These are phyloP conservation scores for Vachellia collinsii DNA, from an alignment of 306 rosid genomes.

Conservation along the genomic window DNA sequence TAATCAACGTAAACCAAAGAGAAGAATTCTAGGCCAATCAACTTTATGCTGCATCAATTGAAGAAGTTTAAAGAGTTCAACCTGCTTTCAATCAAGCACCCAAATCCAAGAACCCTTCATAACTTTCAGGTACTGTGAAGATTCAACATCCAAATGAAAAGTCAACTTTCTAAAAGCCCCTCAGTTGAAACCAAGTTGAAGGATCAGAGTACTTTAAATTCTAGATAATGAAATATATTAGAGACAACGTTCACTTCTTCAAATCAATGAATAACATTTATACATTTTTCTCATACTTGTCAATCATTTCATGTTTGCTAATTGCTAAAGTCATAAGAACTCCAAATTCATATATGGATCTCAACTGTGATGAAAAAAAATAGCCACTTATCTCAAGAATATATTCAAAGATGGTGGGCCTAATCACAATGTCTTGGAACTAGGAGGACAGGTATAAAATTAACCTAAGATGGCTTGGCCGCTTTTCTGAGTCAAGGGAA, in stretches of 20 bases:
- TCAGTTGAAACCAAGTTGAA: neutral
- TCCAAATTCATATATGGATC: neutral
- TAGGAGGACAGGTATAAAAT: neutral
- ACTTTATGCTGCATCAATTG: neutral
- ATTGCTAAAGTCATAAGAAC: neutral
- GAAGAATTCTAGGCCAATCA: neutral
- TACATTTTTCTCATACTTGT: neutral
- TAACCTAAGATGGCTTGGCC: neutral
- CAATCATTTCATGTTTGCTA: neutral
- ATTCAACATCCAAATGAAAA: neutral
- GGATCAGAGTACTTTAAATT: neutral
- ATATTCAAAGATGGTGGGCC: neutral
- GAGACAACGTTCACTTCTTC: neutral
- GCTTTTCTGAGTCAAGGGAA: neutral
- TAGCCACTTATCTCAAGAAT: neutral
- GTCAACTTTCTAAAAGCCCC: neutral
- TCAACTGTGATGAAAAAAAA: neutral
- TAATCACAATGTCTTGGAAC: neutral
- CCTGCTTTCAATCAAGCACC: neutral
- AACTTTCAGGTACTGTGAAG: neutral
- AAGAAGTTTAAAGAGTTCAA: slow-evolving; percentile 1
- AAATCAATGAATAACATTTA: neutral
- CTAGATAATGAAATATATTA: neutral
- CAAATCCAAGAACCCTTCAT: neutral
- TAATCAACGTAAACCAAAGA: neutral